Conservation (phyloP, 768 basidiomycete genomes). For the Phylloporus sp. region DNA sequence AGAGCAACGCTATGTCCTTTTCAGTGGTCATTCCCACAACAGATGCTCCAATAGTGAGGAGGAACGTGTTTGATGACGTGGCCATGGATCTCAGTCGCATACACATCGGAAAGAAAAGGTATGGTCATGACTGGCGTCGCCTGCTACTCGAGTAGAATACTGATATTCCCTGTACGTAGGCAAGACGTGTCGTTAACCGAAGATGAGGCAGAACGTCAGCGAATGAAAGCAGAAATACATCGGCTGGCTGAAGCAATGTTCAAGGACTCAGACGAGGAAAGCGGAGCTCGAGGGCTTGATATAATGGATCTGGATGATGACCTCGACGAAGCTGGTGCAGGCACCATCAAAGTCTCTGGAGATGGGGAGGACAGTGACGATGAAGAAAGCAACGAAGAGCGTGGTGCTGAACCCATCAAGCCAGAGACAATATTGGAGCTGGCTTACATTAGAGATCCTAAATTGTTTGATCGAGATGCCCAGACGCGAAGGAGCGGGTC, state of each 20-base stretch:
- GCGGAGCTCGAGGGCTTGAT: conserved; percentile 22
- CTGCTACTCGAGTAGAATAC: neutral
- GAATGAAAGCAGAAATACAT: conserved; percentile 82
- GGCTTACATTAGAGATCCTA: conserved; percentile 72
- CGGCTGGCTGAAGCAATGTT: conserved; percentile 66
- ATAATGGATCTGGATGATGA: conserved; percentile 52
- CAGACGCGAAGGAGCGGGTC: conserved; percentile 67
- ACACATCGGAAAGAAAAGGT: conserved; percentile 65
- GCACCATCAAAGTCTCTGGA: conserved; percentile 45
- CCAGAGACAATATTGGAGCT: conserved; percentile 69
- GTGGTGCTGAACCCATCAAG: conserved; percentile 24
- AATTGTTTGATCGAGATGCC: conserved; percentile 73
- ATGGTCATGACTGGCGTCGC: conserved; percentile 14
- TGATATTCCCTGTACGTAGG: conserved; percentile 27
- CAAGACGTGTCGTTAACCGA: conserved; percentile 46
- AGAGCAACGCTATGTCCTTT: neutral
- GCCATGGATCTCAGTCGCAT: conserved; percentile 59
- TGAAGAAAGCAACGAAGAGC: conserved; percentile 31
- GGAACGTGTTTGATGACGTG: conserved; percentile 76
- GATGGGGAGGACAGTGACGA: conserved; percentile 54
- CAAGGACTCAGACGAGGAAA: conserved; percentile 62
- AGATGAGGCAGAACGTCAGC: conserved; percentile 58
- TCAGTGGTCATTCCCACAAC: neutral
- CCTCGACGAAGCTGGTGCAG: conserved; percentile 39
- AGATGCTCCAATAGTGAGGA: conserved; percentile 40